phyloP scores from a whole-genome alignment of 2,329 filamentous ascomycete species.

The Trichophyton rubrum region DNA sequence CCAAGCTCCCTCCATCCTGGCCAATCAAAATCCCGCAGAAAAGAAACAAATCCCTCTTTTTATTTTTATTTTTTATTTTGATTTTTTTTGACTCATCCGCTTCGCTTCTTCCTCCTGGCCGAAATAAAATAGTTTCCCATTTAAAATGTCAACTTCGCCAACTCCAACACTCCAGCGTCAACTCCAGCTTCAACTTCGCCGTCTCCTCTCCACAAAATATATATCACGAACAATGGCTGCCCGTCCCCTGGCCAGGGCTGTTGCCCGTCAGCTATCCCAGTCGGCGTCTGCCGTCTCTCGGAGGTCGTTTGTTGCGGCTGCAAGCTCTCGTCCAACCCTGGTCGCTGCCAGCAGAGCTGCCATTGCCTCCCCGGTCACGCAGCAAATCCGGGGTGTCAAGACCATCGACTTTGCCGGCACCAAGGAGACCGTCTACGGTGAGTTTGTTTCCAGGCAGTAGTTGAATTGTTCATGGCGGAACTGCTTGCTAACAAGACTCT shows the following conservation, averaged over 20 bases:
- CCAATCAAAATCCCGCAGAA: background rate
- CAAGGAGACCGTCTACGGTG: constrained; percentile 91
- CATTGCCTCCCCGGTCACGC: constrained; percentile 39
- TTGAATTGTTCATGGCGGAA: background rate
- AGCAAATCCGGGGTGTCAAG: constrained; percentile 80
- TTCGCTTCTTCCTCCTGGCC: constrained; percentile 12
- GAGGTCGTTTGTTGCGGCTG: constrained; percentile 48
- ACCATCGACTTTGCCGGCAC: constrained; percentile 96
- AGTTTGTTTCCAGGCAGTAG: constrained; percentile 20
- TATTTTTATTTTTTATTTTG: too few relatives aligned
- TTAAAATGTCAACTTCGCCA: background rate
- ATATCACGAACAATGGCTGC: constrained; percentile 32
- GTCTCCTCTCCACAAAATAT: constrained; percentile 6
- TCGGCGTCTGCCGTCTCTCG: constrained; percentile 38
- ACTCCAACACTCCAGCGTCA: background rate
- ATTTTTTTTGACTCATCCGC: background rate
- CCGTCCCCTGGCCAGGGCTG: constrained; percentile 42
- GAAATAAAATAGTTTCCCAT: too few relatives aligned
- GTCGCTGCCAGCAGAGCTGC: constrained; percentile 34
- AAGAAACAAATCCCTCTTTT: too few relatives aligned
- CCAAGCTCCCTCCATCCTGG: background rate
- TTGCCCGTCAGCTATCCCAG: constrained; percentile 41
- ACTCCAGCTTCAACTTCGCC: background rate
- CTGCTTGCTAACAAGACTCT: constrained; percentile 16
- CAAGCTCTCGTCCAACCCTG: constrained; percentile 36